phyloP scores from a whole-genome alignment of 805 yeast genomes.

The Zygosaccharomyces siamensis region DNA sequence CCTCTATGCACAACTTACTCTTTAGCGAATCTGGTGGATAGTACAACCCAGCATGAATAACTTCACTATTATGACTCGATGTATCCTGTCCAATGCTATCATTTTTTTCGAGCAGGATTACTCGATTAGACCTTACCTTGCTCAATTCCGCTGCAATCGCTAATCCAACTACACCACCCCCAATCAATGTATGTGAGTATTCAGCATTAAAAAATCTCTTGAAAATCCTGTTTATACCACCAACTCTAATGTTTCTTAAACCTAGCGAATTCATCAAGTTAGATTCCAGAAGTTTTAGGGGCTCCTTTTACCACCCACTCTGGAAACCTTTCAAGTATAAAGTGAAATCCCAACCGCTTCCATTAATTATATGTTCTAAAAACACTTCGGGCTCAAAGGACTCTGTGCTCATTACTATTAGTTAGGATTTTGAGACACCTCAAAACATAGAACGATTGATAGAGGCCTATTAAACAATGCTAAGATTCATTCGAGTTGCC shows the following conservation, averaged over 20 bases:
- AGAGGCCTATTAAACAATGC: slow-evolving; percentile 1
- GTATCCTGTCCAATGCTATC: slow-evolving; percentile 68
- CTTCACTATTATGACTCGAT: slow-evolving; percentile 87
- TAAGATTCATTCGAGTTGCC: not conserved
- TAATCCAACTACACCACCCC: slow-evolving; percentile 82
- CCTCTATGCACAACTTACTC: slow-evolving; percentile 65
- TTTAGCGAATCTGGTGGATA: slow-evolving; percentile 67
- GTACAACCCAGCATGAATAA: slow-evolving; percentile 86
- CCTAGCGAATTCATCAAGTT: not conserved
- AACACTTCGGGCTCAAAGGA: not conserved
- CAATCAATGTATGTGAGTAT: slow-evolving; percentile 68
- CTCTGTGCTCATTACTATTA: not conserved
- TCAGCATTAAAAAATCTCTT: slow-evolving; percentile 33
- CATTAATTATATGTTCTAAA: too few relatives aligned
- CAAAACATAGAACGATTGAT: too few relatives aligned
- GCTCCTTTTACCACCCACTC: not conserved
- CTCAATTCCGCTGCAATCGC: slow-evolving; percentile 73
- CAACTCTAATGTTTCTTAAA: not conserved
- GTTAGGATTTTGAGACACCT: not conserved
- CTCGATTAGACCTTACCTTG: slow-evolving; percentile 42
- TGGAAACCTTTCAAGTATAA: not conserved
- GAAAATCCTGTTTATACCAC: not conserved
- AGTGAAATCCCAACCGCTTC: not conserved
- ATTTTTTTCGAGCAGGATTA: slow-evolving; percentile 68
- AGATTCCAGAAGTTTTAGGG: not conserved